Evolutionary conservation across 2,329 filamentous ascomycete genomes (phyloP).

Genomic region (Trichophyton benhamiae): DNA sequence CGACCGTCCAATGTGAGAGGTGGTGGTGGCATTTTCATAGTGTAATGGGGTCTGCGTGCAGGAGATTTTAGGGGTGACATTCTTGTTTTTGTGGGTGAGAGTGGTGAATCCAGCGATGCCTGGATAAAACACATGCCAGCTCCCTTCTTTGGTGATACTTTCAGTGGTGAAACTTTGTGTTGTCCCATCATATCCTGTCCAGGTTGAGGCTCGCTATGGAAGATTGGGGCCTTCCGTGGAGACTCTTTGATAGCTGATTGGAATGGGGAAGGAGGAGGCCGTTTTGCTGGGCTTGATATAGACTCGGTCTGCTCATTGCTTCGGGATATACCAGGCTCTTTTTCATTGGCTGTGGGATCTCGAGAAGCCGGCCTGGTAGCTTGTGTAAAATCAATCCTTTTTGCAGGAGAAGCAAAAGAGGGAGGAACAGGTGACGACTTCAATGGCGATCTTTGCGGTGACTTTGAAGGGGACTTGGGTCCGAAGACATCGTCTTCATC

Average conservation of each 20-base stretch:
- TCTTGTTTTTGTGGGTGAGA: conserved; percentile 26
- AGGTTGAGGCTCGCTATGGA: conserved; percentile 15
- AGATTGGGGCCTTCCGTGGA: conserved; percentile 25
- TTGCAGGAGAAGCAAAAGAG: conserved; percentile 25
- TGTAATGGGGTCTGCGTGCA: conserved; percentile 31
- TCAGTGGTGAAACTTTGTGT: conserved; percentile 27
- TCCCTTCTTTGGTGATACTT: conserved; percentile 33
- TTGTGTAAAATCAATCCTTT: conserved; percentile 25
- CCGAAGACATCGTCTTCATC: conserved; percentile 33
- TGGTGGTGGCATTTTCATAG: conserved; percentile 23
- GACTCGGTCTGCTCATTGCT: conserved; percentile 15
- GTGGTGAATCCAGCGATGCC: conserved; percentile 22
- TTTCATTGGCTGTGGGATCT: neutral
- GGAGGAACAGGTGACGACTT: conserved; percentile 19
- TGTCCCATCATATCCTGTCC: neutral
- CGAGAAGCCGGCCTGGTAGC: conserved; percentile 2
- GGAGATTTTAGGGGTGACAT: conserved; percentile 33
- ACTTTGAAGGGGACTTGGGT: conserved; percentile 24
- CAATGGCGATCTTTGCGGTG: conserved; percentile 24
- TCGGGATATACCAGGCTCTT: neutral
- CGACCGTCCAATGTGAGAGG: neutral
- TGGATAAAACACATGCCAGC: conserved; percentile 27
- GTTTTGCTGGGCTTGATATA: conserved; percentile 34
- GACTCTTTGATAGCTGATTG: conserved; percentile 32
- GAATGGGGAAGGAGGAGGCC: conserved; percentile 34